phyloP scores from a whole-genome alignment of 768 basidiomycete genomes.

The Lyophyllum decastes region DNA sequence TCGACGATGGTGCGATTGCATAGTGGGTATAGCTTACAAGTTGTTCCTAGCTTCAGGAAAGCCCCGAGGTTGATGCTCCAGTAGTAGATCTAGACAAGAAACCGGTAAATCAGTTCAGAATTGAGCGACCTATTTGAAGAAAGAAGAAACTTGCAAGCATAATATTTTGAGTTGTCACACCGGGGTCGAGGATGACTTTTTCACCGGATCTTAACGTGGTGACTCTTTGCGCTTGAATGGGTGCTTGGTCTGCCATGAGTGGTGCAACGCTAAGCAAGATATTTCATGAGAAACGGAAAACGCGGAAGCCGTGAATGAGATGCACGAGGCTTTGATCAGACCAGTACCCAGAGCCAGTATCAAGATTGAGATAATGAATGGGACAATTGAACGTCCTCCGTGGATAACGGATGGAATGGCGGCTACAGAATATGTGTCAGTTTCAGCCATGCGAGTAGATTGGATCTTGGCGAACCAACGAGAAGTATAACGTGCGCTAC shows the following conservation, averaged over 20 bases:
- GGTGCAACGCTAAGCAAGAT: slow-evolving; percentile 12
- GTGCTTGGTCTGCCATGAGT: slow-evolving; percentile 18
- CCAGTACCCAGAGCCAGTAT: slow-evolving; percentile 11
- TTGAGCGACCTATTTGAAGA: not conserved
- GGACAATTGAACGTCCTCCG: slow-evolving; percentile 14
- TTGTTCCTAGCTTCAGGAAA: slow-evolving; percentile 15
- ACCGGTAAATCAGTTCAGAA: too few species aligned
- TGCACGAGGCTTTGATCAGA: slow-evolving; percentile 17
- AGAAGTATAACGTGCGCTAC: slow-evolving; percentile 21
- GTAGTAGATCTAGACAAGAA: slow-evolving; percentile 14
- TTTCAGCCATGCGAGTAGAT: not conserved
- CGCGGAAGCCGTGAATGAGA: not conserved
- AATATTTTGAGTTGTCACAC: slow-evolving; percentile 18
- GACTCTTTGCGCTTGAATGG: slow-evolving; percentile 9
- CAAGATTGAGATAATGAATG: slow-evolving; percentile 15
- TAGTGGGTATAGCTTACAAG: slow-evolving; percentile 3
- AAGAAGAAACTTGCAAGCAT: slow-evolving; percentile 10
- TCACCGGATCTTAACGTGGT: slow-evolving; percentile 13
- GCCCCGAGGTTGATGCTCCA: slow-evolving; percentile 19
- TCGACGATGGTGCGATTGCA: not conserved
- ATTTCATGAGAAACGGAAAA: not conserved
- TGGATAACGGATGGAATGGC: slow-evolving; percentile 15
- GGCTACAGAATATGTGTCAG: not conserved
- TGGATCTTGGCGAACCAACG: slow-evolving; percentile 4
- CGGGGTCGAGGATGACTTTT: slow-evolving; percentile 18